phyloP scores from a whole-genome alignment of 2,329 filamentous ascomycete species.

The Dryadomyces quercivorus region DNA sequence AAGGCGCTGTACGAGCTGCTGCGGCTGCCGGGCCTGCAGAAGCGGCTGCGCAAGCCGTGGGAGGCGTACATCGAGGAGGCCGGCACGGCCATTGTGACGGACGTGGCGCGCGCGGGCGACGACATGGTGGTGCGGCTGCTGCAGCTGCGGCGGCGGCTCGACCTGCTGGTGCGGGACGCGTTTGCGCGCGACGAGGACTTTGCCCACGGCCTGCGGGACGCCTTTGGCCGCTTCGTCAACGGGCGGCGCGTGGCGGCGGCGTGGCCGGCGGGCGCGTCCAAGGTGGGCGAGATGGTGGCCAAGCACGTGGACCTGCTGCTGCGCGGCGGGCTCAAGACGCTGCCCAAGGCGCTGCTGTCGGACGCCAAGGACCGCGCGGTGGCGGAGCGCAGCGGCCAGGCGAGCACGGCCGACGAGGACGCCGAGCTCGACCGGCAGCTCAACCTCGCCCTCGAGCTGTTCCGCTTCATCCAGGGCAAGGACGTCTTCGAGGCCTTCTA shows the following conservation, averaged over 20 bases:
- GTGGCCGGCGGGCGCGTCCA: constrained; percentile 76
- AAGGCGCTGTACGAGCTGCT: constrained; percentile 69
- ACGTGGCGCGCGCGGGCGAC: constrained; percentile 57
- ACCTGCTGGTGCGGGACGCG: constrained; percentile 62
- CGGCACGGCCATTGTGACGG: constrained; percentile 67
- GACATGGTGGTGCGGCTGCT: constrained; percentile 81
- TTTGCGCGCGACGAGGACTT: constrained; percentile 71
- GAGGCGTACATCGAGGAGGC: constrained; percentile 64
- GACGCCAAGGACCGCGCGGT: constrained; percentile 44
- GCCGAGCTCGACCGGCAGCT: constrained; percentile 84
- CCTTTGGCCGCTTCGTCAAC: constrained; percentile 88
- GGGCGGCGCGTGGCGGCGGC: constrained; percentile 55
- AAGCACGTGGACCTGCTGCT: constrained; percentile 90
- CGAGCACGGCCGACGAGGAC: constrained; percentile 72
- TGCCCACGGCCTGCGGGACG: constrained; percentile 65
- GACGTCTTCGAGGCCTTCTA: constrained; percentile 98
- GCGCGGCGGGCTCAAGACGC: constrained; percentile 73
- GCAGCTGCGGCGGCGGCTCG: constrained; percentile 66
- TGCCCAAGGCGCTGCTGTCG: constrained; percentile 56
- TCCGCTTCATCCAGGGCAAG: constrained; percentile 94
- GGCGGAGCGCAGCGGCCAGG: constrained; percentile 49
- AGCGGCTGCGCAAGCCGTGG: constrained; percentile 61
- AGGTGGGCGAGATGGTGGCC: constrained; percentile 96
- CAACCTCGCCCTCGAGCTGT: constrained; percentile 85
- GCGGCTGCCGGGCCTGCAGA: constrained; percentile 56